Evolutionary conservation across 2,329 filamentous ascomycete genomes (phyloP).

Genomic region (Ploettnerulaceae sp.): DNA sequence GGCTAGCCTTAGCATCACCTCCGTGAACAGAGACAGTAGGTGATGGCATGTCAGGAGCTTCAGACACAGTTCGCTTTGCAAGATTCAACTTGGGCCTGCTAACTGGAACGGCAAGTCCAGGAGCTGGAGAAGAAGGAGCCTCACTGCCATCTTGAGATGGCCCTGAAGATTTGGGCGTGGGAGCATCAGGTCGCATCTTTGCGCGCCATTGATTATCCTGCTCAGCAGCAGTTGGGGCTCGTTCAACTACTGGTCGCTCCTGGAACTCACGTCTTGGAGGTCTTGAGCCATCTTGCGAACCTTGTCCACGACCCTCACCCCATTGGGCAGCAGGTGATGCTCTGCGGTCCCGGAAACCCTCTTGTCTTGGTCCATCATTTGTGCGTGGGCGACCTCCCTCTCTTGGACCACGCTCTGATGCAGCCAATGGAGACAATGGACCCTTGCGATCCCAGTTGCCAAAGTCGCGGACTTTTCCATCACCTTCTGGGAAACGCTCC

Average conservation of each 20-base stretch:
- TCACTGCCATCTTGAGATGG: slow-evolving; percentile 69
- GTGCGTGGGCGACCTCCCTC: slow-evolving; percentile 54
- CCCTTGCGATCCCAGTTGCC: slow-evolving; percentile 94
- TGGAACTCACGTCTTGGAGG: slow-evolving; percentile 74
- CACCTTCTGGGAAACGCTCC: slow-evolving; percentile 61
- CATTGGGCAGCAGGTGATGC: slow-evolving; percentile 64
- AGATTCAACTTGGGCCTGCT: slow-evolving; percentile 81
- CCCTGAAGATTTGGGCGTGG: slow-evolving; percentile 52
- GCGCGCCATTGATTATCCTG: slow-evolving; percentile 89
- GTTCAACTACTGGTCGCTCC: slow-evolving; percentile 61
- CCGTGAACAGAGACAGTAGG: slow-evolving; percentile 43
- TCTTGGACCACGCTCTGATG: slow-evolving; percentile 48
- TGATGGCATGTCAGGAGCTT: slow-evolving; percentile 50
- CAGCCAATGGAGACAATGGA: slow-evolving; percentile 69
- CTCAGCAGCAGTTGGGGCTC: slow-evolving; percentile 80
- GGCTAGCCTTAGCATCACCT: slow-evolving; percentile 85
- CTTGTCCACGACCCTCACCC: slow-evolving; percentile 59
- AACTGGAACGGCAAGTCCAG: slow-evolving; percentile 50
- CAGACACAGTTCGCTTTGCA: slow-evolving; percentile 84
- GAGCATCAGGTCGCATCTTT: slow-evolving; percentile 78
- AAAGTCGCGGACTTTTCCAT: slow-evolving; percentile 75
- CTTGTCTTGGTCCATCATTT: slow-evolving; percentile 55
- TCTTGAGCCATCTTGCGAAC: slow-evolving; percentile 69
- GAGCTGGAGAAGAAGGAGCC: slow-evolving; percentile 67
- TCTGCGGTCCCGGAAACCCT: slow-evolving; percentile 56